Base-by-base conservation (phyloP, 2,329 filamentous ascomycete species). In the Calonectria hongkongensis region DNA sequence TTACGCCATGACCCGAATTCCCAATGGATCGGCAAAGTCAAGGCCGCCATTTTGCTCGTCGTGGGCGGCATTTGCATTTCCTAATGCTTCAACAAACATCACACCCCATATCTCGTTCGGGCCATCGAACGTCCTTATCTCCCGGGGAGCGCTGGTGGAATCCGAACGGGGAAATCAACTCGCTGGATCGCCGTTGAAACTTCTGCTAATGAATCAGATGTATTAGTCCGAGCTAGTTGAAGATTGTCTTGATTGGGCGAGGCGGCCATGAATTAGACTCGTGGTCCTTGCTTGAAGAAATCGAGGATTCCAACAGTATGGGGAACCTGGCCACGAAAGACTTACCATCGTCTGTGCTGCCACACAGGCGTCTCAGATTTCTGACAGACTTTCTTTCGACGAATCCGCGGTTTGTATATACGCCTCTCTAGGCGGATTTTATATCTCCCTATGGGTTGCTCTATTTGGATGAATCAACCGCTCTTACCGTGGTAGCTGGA, bases 21-120 rank as follows among this genome's bases (percentile, higher is more conserved):
- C 93, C 94, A 94, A 92, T 94, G 90, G 94, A 92, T 92, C 92
- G 89, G 89, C 70, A 91, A 89, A 92, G 92, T 90, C 89, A 92
- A 90, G 89, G 91, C 75, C 79, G 80, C 75, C 73, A 65, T 75
- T 73, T 77, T 75, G 69, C 41, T 68, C 36, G 68, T 47, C 36
- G 10, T 13, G 33, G 47, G 50, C 54, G 39, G 58, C 39, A 62
- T 45, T 25, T 28, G 39, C 27, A 63, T 63, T 25, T 28, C 16
- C 9, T 45, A 16, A 41, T 28, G 41, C 39, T 27, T 47, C 58
- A 33, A 47, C 21, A 33, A 47, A 43, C 41, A 63, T 2, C 27
- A 21, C 41, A 63, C 41, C 41, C 39, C 41, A 13, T 30, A 30
- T 15, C 27, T 63, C 18, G 41, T 25, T 47, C 41, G 39, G 58